Evolutionary conservation across 208 protist species (phyloP), one percentile per base, ranked within the genome.

Genomic region (Crithidia expoeki): DNA sequence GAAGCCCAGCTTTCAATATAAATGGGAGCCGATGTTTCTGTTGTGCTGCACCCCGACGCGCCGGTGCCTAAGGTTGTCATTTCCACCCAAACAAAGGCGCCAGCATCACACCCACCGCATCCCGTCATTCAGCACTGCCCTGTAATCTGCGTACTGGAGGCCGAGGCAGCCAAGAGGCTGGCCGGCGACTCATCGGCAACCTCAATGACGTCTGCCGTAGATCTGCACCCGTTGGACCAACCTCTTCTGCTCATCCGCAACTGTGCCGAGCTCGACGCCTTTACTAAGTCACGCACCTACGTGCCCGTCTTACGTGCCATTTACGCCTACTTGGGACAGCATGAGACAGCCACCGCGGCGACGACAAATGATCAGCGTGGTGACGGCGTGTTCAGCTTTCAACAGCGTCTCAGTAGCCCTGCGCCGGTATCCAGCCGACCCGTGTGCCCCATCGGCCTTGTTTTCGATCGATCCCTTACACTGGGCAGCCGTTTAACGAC

Each of bases 11-110:
- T 16, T 32, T 25, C 9, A 16, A 53, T 32, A 53, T 32, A 53
- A 30, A 74, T 74, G 69, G 69, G 69, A 14, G 68, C 28, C 60
- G 46, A 74, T 17, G 60, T 74, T 30, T 74, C 69, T 21, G 51
- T 74, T 3, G n/a, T 74, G 25, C 51, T 74, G 14, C 42, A 74
- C 5, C 28, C 49, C 51, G 42, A 66, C 6, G 59, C 69, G 16
- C 30, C 69, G 51, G 69, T 74, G 51, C 69, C 69, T 12, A 46
- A 47, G 19, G 53, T 44, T 16, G 69, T 68, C 6, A n/a, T 68
- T 9, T 0, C 51, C 9, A 62, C 60, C 16, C 69, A 74, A 38
- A 50, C 16, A 5, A 25, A 25, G 55, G 55, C 33, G 25, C 17
- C 34, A n/a, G 11, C 25, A 16, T 30, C 57, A 1, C 38, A 44